These are phyloP conservation scores for Periconia sp. DNA, from an alignment of 2,329 filamentous ascomycete genomes.

Conservation along the genomic window DNA sequence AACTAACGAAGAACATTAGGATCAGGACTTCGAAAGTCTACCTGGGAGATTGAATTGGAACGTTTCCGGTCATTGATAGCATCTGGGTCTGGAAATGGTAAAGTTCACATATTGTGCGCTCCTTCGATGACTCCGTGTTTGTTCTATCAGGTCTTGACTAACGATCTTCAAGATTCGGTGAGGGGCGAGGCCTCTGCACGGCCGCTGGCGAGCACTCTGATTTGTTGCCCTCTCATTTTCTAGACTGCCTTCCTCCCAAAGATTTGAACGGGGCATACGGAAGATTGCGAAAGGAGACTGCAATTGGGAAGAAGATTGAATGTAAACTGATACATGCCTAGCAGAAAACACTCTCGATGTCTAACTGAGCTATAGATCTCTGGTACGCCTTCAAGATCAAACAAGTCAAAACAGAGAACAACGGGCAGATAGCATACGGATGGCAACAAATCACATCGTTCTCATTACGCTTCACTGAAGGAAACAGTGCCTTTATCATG, in stretches of 20 bases:
- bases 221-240: neutral
- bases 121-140: neutral
- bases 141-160: neutral
- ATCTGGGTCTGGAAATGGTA: neutral
- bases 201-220: too few relatives aligned
- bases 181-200: neutral
- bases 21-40: neutral
- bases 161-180: neutral
- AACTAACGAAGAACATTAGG: neutral
- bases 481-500: neutral
- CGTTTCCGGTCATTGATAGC: neutral
- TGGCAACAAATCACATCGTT: conserved; percentile 1
- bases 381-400: conserved; percentile 3
- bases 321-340: neutral
- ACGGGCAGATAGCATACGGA: neutral
- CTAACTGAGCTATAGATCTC: neutral
- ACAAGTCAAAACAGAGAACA: neutral
- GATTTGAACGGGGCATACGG: neutral
- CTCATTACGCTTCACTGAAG: neutral
- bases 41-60: neutral
- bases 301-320: neutral
- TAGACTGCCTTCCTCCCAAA: neutral
- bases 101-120: neutral
- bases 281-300: neutral
- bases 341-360: neutral